These are phyloP conservation scores for Aspergillus chevalieri DNA, from an alignment of 2,329 filamentous ascomycete genomes.

Conservation along the genomic window DNA sequence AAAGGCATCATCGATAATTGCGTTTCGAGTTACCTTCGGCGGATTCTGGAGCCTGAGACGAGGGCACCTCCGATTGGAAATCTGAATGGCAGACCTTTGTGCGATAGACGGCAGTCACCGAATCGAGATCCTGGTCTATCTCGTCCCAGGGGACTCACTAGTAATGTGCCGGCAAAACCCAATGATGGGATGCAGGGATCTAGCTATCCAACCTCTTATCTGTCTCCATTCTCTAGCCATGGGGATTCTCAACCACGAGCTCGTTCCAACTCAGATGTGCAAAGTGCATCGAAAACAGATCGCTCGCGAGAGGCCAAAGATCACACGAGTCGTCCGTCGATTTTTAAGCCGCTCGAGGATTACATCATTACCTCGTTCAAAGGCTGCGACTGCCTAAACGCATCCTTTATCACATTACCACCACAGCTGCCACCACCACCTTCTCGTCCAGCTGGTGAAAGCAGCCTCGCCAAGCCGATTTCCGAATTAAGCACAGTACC, in stretches of 20 bases:
- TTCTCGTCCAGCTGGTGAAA: conserved; percentile 41
- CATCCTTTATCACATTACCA: conserved; percentile 60
- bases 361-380: conserved; percentile 66
- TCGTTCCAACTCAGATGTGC: conserved; percentile 27
- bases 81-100: conserved; percentile 3
- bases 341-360: conserved; percentile 72
- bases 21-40: conserved; percentile 46
- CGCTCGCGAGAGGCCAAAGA: conserved; percentile 33
- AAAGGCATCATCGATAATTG: conserved; percentile 52
- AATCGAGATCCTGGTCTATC: conserved; percentile 12
- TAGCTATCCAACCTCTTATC: conserved; percentile 12
- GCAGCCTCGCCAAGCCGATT: conserved; percentile 30
- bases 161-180: background rate
- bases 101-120: conserved; percentile 9
- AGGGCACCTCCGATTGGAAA: conserved; percentile 15
- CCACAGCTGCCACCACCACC: conserved; percentile 42
- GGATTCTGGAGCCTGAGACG: conserved; percentile 26
- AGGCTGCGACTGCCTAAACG: conserved; percentile 66
- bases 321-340: conserved; percentile 35
- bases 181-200: conserved; percentile 1
- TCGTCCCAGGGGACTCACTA: conserved; percentile 16
- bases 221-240: conserved; percentile 5
- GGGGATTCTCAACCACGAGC: conserved; percentile 15
- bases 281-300: conserved; percentile 15
- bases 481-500: conserved; percentile 24